These are phyloP conservation scores for Begonia masoniana DNA, from an alignment of 306 rosid genomes.

Conservation along the genomic window DNA sequence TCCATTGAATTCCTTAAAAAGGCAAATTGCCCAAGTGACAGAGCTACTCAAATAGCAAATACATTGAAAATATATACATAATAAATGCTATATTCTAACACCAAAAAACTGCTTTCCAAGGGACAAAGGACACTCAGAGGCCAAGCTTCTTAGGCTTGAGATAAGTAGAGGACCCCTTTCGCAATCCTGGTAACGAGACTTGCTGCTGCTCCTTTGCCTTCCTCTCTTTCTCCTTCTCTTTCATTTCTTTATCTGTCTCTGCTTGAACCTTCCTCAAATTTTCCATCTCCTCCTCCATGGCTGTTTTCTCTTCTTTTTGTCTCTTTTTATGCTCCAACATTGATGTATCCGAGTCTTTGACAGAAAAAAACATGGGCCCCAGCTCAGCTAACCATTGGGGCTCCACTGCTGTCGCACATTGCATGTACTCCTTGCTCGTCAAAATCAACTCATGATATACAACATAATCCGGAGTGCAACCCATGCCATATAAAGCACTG, in stretches of 20 bases:
- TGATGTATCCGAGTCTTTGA: constrained; percentile 91
- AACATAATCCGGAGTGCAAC: constrained; percentile 84
- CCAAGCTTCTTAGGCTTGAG: constrained; percentile 78
- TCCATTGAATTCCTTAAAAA: too few relatives aligned
- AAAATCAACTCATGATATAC: constrained; percentile 83
- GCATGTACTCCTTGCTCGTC: constrained; percentile 91
- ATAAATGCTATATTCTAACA: too few relatives aligned
- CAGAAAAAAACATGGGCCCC: constrained; percentile 98
- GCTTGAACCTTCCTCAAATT: constrained; percentile 69
- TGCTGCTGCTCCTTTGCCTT: constrained; percentile 63
- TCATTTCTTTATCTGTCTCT: constrained; percentile 42
- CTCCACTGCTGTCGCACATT: constrained; percentile 93
- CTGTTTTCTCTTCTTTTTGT: constrained; percentile 83
- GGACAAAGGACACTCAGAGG: constrained; percentile 18
- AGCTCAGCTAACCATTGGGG: constrained; percentile 95
- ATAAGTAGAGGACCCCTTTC: constrained; percentile 70
- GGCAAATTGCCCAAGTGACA: too few relatives aligned
- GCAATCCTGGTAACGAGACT: constrained; percentile 62
- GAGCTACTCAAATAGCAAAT: too few relatives aligned
- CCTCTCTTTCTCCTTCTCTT: constrained; percentile 46
- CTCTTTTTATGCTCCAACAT: constrained; percentile 78
- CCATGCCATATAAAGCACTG: constrained; percentile 96
- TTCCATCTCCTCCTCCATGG: constrained; percentile 99
- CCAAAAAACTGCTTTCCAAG: too few relatives aligned
- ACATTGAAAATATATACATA: too few relatives aligned